Conservation (phyloP, 2,329 filamentous ascomycete genomes). For the Neonectria faginata region DNA sequence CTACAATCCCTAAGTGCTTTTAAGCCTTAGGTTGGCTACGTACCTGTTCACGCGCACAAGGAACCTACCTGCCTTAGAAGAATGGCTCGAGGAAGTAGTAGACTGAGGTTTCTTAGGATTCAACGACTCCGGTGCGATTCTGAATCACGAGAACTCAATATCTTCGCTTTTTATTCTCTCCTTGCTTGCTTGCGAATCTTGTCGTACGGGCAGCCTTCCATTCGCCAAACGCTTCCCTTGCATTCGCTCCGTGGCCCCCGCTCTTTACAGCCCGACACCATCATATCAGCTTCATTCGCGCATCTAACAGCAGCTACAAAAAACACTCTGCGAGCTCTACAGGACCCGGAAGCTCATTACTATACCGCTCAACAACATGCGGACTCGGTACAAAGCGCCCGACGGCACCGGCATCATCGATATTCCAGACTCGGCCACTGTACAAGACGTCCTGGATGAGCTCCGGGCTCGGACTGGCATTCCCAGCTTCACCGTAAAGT, state of each 20-base stretch:
- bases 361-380: constrained; percentile 61
- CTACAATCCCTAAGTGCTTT: too few relatives aligned
- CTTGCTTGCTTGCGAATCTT: too few relatives aligned
- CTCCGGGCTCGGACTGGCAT: constrained; percentile 75
- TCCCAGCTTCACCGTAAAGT: constrained; percentile 79
- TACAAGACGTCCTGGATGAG: constrained; percentile 69
- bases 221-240: too few relatives aligned
- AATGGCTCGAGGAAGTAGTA: not conserved
- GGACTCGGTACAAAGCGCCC: constrained; percentile 80
- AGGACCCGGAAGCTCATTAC: not conserved
- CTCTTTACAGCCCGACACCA: constrained; percentile 6
- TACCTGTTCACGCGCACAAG: too few relatives aligned
- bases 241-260: constrained; percentile 1
- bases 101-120: too few relatives aligned
- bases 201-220: not conserved
- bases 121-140: not conserved
- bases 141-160: not conserved
- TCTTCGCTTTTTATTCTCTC: not conserved
- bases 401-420: constrained; percentile 77
- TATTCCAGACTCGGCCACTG: constrained; percentile 75
- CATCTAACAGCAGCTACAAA: not conserved
- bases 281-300: not conserved
- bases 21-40: too few relatives aligned
- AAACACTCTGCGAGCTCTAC: not conserved
- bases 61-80: not conserved